Percentiles rank a stretch among this genome's conserved stretches.
Conservation (phyloP, 306 rosid genomes). For the Pachyrhizus erosus region DNA sequence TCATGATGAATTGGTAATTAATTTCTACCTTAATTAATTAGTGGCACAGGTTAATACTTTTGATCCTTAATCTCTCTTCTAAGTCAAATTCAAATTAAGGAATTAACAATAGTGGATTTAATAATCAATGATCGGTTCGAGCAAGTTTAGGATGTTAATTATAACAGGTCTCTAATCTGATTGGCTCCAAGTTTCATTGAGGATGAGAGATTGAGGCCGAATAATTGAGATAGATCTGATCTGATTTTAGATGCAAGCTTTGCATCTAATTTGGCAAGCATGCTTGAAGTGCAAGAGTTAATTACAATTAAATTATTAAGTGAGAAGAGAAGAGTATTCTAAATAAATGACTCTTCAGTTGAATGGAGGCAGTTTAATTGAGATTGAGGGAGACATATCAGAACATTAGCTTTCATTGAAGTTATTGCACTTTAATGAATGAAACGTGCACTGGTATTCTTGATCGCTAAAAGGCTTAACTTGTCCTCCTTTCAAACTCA, state of each 20-base stretch:
- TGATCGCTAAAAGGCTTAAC: background rate
- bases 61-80: background rate
- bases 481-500: background rate
- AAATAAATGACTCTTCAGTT: background rate
- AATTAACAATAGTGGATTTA: too few species aligned
- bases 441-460: background rate
- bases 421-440: slow-evolving; percentile 7
- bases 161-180: background rate
- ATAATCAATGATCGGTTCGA: too few species aligned
- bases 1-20: background rate
- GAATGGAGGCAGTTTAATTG: background rate
- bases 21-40: background rate
- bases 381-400: slow-evolving; percentile 18
- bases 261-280: slow-evolving; percentile 8
- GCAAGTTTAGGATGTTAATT: background rate
- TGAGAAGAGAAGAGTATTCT: background rate
- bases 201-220: background rate
- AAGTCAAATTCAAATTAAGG: background rate
- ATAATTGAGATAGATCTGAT: background rate
- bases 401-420: background rate
- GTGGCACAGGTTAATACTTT: background rate
- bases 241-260: background rate
- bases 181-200: slow-evolving; percentile 16
- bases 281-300: slow-evolving; percentile 19
- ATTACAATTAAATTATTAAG: background rate